Conservation (phyloP, 1,139 yeast genomes). For the Pichia sp. region DNA sequence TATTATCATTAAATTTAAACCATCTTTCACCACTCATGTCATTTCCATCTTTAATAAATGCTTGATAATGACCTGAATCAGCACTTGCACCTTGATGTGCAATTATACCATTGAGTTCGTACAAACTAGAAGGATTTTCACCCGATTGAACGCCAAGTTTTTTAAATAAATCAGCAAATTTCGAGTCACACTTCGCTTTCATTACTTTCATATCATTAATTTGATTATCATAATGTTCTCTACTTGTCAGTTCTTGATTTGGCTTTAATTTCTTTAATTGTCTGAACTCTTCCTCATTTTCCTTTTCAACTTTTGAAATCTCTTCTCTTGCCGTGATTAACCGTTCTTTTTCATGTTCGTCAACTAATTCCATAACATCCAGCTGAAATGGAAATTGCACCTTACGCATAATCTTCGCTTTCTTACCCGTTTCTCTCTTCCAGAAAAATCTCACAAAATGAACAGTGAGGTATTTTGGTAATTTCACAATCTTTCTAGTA, state of each 20-base stretch:
- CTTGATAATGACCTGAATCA: slow-evolving; percentile 95
- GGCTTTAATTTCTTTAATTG: slow-evolving; percentile 66
- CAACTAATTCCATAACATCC: slow-evolving; percentile 81
- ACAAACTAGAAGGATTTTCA: slow-evolving; percentile 83
- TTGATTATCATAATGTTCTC: slow-evolving; percentile 43
- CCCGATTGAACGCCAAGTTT: slow-evolving; percentile 42
- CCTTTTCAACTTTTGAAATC: slow-evolving; percentile 71
- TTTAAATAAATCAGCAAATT: slow-evolving; percentile 39
- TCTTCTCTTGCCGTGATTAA: slow-evolving; percentile 73
- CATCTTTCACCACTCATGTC: slow-evolving; percentile 67
- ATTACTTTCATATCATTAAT: slow-evolving; percentile 42
- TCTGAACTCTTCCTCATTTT: slow-evolving; percentile 63
- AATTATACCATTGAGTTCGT: slow-evolving; percentile 74
- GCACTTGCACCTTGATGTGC: slow-evolving; percentile 96
- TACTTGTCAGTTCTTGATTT: slow-evolving; percentile 24
- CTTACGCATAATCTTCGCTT: slow-evolving; percentile 87
- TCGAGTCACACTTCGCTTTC: slow-evolving; percentile 41
- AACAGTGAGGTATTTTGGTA: slow-evolving; percentile 84
- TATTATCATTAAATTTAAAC: slow-evolving; percentile 95
- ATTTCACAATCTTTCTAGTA: slow-evolving; percentile 60
- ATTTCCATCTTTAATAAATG: slow-evolving; percentile 67
- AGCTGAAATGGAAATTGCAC: slow-evolving; percentile 92
- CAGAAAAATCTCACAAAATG: slow-evolving; percentile 94
- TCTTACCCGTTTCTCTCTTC: slow-evolving; percentile 87
- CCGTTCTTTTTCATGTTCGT: slow-evolving; percentile 60